Base-by-base conservation (phyloP, 148 eudicot species). In the Cornus kousa region DNA sequence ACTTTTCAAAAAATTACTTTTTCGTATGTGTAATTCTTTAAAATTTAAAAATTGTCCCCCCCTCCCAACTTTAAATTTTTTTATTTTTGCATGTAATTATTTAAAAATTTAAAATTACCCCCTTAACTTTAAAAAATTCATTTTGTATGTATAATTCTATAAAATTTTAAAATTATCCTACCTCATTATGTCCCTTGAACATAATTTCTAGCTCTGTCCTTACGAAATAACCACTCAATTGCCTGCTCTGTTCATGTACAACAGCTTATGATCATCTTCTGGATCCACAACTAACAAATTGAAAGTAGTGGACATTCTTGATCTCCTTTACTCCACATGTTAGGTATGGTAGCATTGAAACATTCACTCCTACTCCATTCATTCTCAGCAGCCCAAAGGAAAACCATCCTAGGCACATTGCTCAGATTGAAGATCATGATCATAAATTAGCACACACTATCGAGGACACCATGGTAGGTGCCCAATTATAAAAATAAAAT, bases 201-300 rank as follows among this genome's bases (percentile, higher is more conserved):
- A 28, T 28, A 28, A 28, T 28, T 28, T 28, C 28, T 28, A 1
- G 28, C 28, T 28, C 28, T 17, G 66, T 17, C 14, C 66, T 19
- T 55, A 4, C 4, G 5, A 55, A 24, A 31, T 31, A 17, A 59
- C 77, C 67, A 59, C 66, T 74, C 77, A 59, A n/a, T 59, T 37
- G 20, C 50, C 0, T 35, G 35, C 68, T 60, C 33, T 20, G 50
- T 12, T 62, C 32, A 62, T 74, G 77, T 46, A 7, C n/a, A 55
- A 62, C 77, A 74, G 12, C 77, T 68, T 74, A 55, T 74, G 50
- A n/a, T 60, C 17, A 9, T 13, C 67, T 28, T 9, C 39, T 53
- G 24, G 5, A 28, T 28, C 6, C n/a, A 73, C 65, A 53, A 20
- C 62, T 23, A 53, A 33, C 48, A 74, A 23, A 20, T 74, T 59